Conservation (phyloP, 2,329 filamentous ascomycete species). For the Apiospora arundinis region DNA sequence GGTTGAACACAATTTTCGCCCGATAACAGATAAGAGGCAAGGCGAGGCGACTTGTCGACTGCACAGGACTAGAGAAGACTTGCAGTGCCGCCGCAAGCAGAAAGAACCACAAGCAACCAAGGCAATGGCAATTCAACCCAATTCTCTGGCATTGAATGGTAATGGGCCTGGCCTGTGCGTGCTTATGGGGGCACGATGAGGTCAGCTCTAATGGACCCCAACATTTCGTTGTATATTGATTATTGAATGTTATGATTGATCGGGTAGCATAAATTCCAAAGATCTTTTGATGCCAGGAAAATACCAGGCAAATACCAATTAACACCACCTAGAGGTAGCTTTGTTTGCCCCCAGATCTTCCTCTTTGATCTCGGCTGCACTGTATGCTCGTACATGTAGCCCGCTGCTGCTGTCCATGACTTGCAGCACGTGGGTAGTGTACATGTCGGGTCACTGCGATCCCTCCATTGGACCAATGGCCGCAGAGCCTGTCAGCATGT, state of each 20-base stretch:
- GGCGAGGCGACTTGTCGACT: no score
- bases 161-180: conserved; percentile 4
- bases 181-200: background rate
- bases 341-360: background rate
- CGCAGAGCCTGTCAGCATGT: background rate
- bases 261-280: no score
- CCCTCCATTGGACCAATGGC: background rate
- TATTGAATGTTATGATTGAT: no score
- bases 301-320: background rate
- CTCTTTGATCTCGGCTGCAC: background rate
- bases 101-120: background rate
- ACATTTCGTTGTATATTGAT: no score
- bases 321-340: background rate
- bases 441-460: background rate
- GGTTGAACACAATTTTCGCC: conserved; percentile 7
- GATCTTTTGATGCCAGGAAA: background rate
- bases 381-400: background rate
- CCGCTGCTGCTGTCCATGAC: background rate
- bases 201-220: background rate
- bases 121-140: no score
- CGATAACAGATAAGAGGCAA: conserved; percentile 5
- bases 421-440: background rate
- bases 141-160: background rate
- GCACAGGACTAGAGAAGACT: no score
- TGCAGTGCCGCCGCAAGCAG: no score